These are phyloP conservation scores for Sisymbrium irio DNA, from an alignment of 345 rosid genomes.

Conservation along the genomic window DNA sequence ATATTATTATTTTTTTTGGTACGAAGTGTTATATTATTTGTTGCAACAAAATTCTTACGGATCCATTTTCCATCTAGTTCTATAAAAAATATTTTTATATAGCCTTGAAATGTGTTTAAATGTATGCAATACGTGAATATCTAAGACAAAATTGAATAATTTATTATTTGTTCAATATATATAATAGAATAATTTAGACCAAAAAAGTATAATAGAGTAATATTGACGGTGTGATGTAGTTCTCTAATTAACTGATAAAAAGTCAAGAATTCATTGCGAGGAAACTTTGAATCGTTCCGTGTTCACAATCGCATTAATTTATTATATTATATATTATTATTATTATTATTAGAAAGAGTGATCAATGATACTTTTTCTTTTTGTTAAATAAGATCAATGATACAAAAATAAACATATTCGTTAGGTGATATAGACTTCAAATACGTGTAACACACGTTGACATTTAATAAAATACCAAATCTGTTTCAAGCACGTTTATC, in stretches of 20 bases:
- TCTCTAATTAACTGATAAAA: not conserved
- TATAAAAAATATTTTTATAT: not conserved
- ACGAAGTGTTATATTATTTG: too few relatives aligned
- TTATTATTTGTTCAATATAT: not conserved
- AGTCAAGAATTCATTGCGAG: not conserved
- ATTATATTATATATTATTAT: too few relatives aligned
- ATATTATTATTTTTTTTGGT: too few relatives aligned
- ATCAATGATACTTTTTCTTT: not conserved
- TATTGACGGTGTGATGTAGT: not conserved
- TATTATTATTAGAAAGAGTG: not conserved
- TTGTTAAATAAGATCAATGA: not conserved
- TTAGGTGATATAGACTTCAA: slow-evolving; percentile 12
- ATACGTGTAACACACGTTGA: slow-evolving; percentile 13
- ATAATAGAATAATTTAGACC: too few relatives aligned
- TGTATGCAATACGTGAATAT: not conserved
- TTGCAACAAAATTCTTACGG: too few relatives aligned
- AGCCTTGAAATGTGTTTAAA: not conserved
- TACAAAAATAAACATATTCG: slow-evolving; percentile 14
- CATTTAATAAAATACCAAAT: slow-evolving; percentile 19
- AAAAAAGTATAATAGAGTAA: not conserved
- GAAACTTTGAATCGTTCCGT: slow-evolving; percentile 21
- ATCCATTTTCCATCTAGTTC: not conserved
- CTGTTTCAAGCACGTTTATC: slow-evolving; percentile 21
- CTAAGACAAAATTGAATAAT: not conserved
- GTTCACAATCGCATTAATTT: slow-evolving; percentile 1